Evolutionary conservation across 1,139 yeast genomes (phyloP).

Genomic region (Candida neerlandica): DNA sequence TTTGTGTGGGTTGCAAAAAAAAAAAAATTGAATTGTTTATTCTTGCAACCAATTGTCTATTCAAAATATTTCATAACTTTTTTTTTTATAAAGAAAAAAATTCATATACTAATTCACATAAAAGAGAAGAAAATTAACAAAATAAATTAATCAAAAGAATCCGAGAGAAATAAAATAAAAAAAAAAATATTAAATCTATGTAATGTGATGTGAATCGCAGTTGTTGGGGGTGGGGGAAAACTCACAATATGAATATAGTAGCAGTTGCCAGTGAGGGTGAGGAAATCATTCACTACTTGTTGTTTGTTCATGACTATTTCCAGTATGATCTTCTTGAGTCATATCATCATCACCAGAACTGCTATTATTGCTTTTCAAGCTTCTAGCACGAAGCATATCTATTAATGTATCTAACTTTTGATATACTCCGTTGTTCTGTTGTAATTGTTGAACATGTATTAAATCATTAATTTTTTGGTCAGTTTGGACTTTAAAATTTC

Average conservation of each 20-base stretch:
- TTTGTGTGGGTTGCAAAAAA: slow-evolving; percentile 3
- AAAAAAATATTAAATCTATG: background rate
- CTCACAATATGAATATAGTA: too few species aligned
- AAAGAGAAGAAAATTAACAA: background rate
- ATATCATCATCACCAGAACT: slow-evolving; percentile 6
- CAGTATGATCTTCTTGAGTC: slow-evolving; percentile 3
- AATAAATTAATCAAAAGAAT: background rate
- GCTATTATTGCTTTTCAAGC: background rate
- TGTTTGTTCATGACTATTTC: slow-evolving; percentile 1
- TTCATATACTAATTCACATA: background rate
- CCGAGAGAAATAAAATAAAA: background rate
- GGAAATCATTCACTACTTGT: slow-evolving; percentile 4
- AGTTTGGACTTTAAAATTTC: slow-evolving; percentile 18
- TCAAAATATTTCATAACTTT: background rate
- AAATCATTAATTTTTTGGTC: slow-evolving; percentile 17
- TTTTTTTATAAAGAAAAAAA: background rate
- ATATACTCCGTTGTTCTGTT: slow-evolving; percentile 3
- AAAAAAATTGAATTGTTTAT: background rate
- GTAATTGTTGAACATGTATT: slow-evolving; percentile 2
- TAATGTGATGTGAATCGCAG: background rate
- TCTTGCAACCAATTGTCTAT: background rate
- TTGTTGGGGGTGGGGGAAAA: too few species aligned
- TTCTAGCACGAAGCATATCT: slow-evolving; percentile 2
- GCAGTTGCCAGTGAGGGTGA: background rate
- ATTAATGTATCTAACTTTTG: slow-evolving; percentile 7